Evolutionary conservation across 2,329 filamentous ascomycete species (phyloP), one percentile per base, ranked within the genome.

Genomic region (Microcyclosporella mali): DNA sequence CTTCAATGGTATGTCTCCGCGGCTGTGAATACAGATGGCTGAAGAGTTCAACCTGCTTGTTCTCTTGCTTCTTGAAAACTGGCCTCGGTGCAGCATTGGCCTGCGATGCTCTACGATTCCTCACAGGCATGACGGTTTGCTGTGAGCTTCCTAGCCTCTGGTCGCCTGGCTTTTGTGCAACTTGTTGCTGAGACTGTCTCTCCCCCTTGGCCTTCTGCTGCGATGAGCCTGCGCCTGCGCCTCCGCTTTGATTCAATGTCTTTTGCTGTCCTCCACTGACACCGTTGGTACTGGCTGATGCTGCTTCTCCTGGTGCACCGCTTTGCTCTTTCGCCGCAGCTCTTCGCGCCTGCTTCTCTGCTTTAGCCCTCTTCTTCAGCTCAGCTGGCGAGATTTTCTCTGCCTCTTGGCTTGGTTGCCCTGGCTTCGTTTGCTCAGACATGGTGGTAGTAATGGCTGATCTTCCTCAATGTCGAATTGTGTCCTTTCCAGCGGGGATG

Each of bases 351-450:
- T 85, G 84, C 70, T 95, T 97, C 64, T 95, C 90, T 25, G 87
- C 89, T 65, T 95, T 90, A 49, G 84, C 84, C 63, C 80, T 82
- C 58, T 89, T 90, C 69, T 97, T 97, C 59, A 94, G 63, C 66
- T 94, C 85, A 15, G 87, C 88, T 28, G 77, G 76, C 1, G 84
- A 80, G 25, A 85, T 70, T 63, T 86, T 85, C 11, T 63, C 57
- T 34, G 65, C 60, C 28, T 29, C 36, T 19, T 38, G 30, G 4
- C 46, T 25, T 8, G 37, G 16, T 31, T 31, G 14, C 16, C 44
- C 42, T 41, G 48, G 41, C 30, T 41, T 50, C 40, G 43, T 35
- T 35, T 37, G 41, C 38, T 51, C 52, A 43, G 46, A 46, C 50
- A 55, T 55, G 19, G 28, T 25, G 21, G 21, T 25, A 9, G 21